phyloP scores from a whole-genome alignment of 257 asterid genomes.

The Knoxia roxburghii region DNA sequence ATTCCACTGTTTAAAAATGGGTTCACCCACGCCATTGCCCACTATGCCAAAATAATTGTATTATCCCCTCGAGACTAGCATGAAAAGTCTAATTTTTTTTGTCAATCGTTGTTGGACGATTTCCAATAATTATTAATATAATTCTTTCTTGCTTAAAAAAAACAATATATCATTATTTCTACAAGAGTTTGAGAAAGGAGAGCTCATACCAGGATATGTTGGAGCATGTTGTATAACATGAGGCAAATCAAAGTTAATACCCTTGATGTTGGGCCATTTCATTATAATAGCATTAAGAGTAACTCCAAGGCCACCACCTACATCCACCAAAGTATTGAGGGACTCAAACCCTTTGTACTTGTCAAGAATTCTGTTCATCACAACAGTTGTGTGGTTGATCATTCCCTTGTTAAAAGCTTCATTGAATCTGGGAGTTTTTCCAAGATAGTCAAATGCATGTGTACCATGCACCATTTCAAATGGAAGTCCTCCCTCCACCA shows the following conservation, averaged over 20 bases:
- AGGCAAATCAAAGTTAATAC: conserved; percentile 37
- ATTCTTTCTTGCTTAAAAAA: too few relatives aligned
- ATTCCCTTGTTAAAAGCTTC: conserved; percentile 33
- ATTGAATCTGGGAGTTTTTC: conserved; percentile 20
- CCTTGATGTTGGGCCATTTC: conserved; percentile 29
- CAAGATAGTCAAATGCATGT: conserved; percentile 26
- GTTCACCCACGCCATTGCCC: too few relatives aligned
- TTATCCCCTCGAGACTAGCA: too few relatives aligned
- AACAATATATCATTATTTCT: too few relatives aligned
- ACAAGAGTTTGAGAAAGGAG: too few relatives aligned
- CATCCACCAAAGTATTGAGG: conserved; percentile 30
- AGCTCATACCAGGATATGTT: conserved; percentile 26
- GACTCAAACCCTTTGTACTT: conserved; percentile 31
- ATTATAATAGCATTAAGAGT: conserved; percentile 30
- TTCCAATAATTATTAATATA: too few relatives aligned
- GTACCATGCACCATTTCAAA: conserved; percentile 31
- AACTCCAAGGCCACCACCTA: conserved; percentile 43
- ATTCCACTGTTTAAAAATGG: too few relatives aligned
- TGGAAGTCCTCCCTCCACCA: conserved; percentile 35
- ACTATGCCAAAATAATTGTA: too few relatives aligned
- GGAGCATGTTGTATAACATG: conserved; percentile 39
- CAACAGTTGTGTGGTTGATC: conserved; percentile 22
- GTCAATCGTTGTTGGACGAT: too few relatives aligned
- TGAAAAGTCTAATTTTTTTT: too few relatives aligned
- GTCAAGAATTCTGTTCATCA: conserved; percentile 24